Evolutionary conservation across 768 basidiomycete genomes (phyloP).

Genomic region (Hygrophoropsis aurantiaca): DNA sequence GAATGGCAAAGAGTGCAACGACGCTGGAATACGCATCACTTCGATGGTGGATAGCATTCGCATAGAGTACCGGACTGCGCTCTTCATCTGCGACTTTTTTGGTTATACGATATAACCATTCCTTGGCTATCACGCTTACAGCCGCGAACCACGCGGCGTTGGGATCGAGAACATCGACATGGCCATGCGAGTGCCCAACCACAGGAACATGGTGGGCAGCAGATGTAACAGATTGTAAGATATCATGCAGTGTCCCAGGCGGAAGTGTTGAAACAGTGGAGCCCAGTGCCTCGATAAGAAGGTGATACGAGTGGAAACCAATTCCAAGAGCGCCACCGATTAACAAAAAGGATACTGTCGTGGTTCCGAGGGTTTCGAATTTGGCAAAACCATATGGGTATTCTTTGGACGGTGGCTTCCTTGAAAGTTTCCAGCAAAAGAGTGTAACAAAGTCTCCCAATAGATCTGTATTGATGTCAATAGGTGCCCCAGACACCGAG

Average conservation of each 20-base stretch:
- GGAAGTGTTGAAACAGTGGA: slow-evolving; percentile 65
- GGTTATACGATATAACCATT: slow-evolving; percentile 90
- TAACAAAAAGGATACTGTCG: slow-evolving; percentile 82
- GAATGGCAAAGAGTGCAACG: slow-evolving; percentile 89
- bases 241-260: slow-evolving; percentile 60
- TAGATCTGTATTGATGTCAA: slow-evolving; percentile 50
- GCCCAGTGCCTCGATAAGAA: slow-evolving; percentile 72
- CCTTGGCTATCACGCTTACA: slow-evolving; percentile 77
- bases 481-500: slow-evolving; percentile 1
- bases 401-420: slow-evolving; percentile 71
- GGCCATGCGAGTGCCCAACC: slow-evolving; percentile 55
- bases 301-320: slow-evolving; percentile 86
- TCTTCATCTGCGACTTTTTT: slow-evolving; percentile 90
- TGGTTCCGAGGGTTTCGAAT: slow-evolving; percentile 94
- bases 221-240: slow-evolving; percentile 57
- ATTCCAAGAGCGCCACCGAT: slow-evolving; percentile 82
- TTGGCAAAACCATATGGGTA: slow-evolving; percentile 93
- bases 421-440: slow-evolving; percentile 82
- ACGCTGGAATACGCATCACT: slow-evolving; percentile 93
- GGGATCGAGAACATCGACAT: slow-evolving; percentile 68
- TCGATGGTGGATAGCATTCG: slow-evolving; percentile 98
- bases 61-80: slow-evolving; percentile 85
- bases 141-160: slow-evolving; percentile 98
- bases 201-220: slow-evolving; percentile 53
- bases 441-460: slow-evolving; percentile 91